These are phyloP conservation scores for Gaeumannomyces tritici DNA, from an alignment of 2,329 filamentous ascomycete genomes.

Conservation along the genomic window DNA sequence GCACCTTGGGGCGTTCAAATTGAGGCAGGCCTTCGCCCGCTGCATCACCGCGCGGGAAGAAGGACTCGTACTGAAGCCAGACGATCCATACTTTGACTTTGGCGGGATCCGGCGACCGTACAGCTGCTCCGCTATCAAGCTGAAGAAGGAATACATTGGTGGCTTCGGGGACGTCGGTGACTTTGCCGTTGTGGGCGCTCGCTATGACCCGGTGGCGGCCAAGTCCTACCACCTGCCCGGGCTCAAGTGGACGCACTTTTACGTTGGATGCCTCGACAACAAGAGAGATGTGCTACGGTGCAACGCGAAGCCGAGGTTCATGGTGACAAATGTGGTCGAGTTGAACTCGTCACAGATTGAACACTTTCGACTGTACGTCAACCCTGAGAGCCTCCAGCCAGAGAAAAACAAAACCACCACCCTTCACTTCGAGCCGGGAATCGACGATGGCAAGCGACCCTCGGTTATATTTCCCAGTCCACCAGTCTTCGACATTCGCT, in stretches of 20 bases:
- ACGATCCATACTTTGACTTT: slow-evolving; percentile 67
- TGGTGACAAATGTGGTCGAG: slow-evolving; percentile 55
- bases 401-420: slow-evolving; percentile 29
- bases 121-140: slow-evolving; percentile 57
- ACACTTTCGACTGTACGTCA: slow-evolving; percentile 37
- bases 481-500: slow-evolving; percentile 70
- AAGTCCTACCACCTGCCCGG: slow-evolving; percentile 40
- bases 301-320: slow-evolving; percentile 48
- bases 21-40: slow-evolving; percentile 57
- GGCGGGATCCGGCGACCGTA: slow-evolving; percentile 23
- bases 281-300: slow-evolving; percentile 45
- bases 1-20: slow-evolving; percentile 35
- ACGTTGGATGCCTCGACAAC: slow-evolving; percentile 67
- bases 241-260: slow-evolving; percentile 70
- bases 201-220: slow-evolving; percentile 57
- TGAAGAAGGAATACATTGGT: slow-evolving; percentile 79
- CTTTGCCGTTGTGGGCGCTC: slow-evolving; percentile 69
- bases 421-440: slow-evolving; percentile 35
- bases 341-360: slow-evolving; percentile 42
- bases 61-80: slow-evolving; percentile 72
- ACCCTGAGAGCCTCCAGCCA: slow-evolving; percentile 28
- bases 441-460: slow-evolving; percentile 29
- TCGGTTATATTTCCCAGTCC: slow-evolving; percentile 56
- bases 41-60: slow-evolving; percentile 61
- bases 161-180: slow-evolving; percentile 76